Percentiles rank a stretch among this genome's conserved stretches.
Evolutionary conservation across 2,329 filamentous ascomycete genomes (phyloP).

Genomic region (Decorospora gaudefroyi): DNA sequence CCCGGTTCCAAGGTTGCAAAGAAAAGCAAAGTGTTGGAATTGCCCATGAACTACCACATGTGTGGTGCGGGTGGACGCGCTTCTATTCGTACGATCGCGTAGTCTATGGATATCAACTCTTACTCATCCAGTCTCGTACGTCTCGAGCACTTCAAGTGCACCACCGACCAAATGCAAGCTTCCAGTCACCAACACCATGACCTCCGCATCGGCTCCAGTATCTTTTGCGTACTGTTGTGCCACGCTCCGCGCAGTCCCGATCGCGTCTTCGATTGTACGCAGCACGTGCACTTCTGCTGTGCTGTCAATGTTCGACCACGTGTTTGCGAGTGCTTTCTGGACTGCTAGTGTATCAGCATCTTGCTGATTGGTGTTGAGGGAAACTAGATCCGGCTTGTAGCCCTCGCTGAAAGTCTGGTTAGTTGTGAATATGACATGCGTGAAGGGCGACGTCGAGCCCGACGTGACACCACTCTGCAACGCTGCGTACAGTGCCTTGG

Average conservation of each 20-base stretch:
- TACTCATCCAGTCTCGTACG: constrained; percentile 17
- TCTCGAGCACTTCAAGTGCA: constrained; percentile 72
- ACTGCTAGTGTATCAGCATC: constrained; percentile 65
- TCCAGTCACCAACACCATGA: constrained; percentile 75
- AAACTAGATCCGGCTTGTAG: constrained; percentile 67
- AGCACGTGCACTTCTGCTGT: constrained; percentile 59
- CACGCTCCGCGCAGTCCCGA: constrained; percentile 59
- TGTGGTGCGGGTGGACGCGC: constrained; percentile 30
- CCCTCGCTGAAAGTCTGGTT: constrained; percentile 70
- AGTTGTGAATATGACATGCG: constrained; percentile 77
- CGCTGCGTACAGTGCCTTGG: constrained; percentile 65
- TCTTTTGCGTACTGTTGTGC: constrained; percentile 36
- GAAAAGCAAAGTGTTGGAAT: no score
- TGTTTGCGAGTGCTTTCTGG: constrained; percentile 67
- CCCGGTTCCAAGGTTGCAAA: no score
- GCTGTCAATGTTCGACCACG: constrained; percentile 57
- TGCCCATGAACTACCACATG: background rate
- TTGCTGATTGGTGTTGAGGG: constrained; percentile 62
- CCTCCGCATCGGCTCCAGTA: constrained; percentile 46
- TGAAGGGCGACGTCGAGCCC: constrained; percentile 58
- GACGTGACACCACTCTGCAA: constrained; percentile 48
- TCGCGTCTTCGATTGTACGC: constrained; percentile 70
- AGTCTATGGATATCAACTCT: constrained; percentile 25
- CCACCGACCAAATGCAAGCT: constrained; percentile 85
- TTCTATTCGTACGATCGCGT: background rate